These are phyloP conservation scores for Trypanosoma avium DNA, from an alignment of 208 protist genomes.

Conservation along the genomic window DNA sequence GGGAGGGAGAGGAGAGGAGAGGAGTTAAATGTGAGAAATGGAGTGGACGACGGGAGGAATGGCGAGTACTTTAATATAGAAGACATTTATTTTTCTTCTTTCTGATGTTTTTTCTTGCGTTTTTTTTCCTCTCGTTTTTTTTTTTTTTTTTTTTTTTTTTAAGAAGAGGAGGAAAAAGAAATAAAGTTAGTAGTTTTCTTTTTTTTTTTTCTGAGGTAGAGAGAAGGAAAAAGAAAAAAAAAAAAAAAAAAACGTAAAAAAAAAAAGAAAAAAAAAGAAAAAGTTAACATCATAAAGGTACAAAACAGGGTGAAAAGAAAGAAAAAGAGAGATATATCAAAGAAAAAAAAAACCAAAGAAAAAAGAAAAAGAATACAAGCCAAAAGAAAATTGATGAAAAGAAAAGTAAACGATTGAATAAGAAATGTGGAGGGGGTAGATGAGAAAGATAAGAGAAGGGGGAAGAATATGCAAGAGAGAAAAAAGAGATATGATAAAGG, in stretches of 20 bases:
- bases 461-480: conserved; percentile 16
- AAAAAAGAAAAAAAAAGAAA: conserved; percentile 1
- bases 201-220: no score
- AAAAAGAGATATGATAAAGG: conserved; percentile 10
- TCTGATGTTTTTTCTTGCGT: no score
- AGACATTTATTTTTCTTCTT: no score
- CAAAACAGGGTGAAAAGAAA: neutral
- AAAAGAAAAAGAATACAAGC: neutral
- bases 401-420: conserved; percentile 8
- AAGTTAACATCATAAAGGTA: neutral
- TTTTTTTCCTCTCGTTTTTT: neutral
- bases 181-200: conserved; percentile 12
- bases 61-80: no score
- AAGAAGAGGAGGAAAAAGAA: conserved; percentile 20
- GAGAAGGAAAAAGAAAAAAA: neutral
- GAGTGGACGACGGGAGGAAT: no score
- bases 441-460: neutral
- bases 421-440: neutral
- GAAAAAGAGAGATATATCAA: neutral
- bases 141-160: neutral
- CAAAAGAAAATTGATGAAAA: neutral
- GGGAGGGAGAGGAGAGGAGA: no score
- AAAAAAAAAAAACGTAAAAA: neutral
- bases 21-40: no score
- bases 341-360: conserved; percentile 5